phyloP scores from a whole-genome alignment of 345 rosid genomes.

The Eucalyptus dawsonii region DNA sequence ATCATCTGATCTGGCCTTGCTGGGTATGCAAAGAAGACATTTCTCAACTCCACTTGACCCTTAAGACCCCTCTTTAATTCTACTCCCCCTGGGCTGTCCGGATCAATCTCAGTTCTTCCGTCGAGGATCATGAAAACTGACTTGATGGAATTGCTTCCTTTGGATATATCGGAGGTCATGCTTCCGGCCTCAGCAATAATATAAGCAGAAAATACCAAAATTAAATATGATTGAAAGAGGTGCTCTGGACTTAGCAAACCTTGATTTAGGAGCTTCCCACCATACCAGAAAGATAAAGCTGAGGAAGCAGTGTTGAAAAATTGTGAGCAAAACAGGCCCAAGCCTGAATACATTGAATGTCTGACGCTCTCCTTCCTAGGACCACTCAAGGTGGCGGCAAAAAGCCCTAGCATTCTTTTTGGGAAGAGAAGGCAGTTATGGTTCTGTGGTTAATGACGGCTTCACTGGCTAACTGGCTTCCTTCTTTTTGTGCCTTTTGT shows the following conservation, averaged over 20 bases:
- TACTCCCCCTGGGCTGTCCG: constrained; percentile 4
- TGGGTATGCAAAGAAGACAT: constrained; percentile 54
- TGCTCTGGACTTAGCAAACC: constrained; percentile 19
- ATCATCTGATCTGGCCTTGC: constrained; percentile 45
- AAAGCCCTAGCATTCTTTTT: constrained; percentile 44
- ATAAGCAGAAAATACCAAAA: constrained; percentile 45
- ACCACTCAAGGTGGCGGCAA: constrained; percentile 35
- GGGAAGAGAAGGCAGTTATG: constrained; percentile 62
- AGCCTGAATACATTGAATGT: constrained; percentile 44
- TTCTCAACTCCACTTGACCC: constrained; percentile 36
- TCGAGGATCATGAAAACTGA: constrained; percentile 40
- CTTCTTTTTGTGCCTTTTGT: constrained; percentile 53
- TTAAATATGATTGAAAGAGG: constrained; percentile 49
- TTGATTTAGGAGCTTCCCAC: constrained; percentile 40
- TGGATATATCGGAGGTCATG: constrained; percentile 56
- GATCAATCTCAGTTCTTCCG: constrained; percentile 48
- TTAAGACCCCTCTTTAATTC: constrained; percentile 20
- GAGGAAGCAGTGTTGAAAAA: constrained; percentile 46
- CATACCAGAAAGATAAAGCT: constrained; percentile 54
- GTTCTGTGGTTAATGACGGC: constrained; percentile 62
- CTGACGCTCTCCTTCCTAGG: constrained; percentile 43
- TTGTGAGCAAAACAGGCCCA: constrained; percentile 49
- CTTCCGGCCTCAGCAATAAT: constrained; percentile 66
- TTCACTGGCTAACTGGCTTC: constrained; percentile 64
- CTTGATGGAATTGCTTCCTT: constrained; percentile 35